phyloP scores from a whole-genome alignment of 768 basidiomycete species.

The Kwoniella heveanensis region DNA sequence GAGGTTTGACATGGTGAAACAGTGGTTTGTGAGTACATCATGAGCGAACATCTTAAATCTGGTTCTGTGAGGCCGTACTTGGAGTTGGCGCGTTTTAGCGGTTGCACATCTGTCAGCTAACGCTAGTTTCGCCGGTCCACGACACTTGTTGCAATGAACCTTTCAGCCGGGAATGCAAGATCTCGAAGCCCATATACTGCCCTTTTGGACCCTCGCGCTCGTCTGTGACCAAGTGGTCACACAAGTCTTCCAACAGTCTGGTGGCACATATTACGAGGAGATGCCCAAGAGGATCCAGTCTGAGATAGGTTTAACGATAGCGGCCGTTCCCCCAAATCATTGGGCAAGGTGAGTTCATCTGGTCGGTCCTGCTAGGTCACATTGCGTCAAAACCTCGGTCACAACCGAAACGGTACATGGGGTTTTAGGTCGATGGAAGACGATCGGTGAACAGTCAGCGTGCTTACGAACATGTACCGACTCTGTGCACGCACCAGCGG shows the following conservation, averaged over 20 bases:
- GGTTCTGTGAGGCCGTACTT: no score
- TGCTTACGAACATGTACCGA: no score
- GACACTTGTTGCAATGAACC: no score
- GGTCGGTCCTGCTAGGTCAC: no score
- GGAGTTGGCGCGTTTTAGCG: no score
- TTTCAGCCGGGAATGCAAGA: neutral
- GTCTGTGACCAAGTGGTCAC: slow-evolving; percentile 14
- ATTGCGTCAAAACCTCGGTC: no score
- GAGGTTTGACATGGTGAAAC: neutral
- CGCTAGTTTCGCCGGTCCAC: no score
- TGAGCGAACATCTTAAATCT: no score
- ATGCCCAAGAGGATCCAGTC: slow-evolving; percentile 7
- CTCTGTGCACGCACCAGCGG: neutral
- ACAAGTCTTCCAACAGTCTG: neutral
- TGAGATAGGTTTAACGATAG: slow-evolving; percentile 15
- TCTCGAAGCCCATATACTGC: slow-evolving; percentile 14
- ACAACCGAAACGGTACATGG: no score
- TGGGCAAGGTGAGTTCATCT: slow-evolving; percentile 25
- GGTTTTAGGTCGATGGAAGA: no score
- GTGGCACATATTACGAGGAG: neutral
- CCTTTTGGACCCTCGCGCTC: slow-evolving; percentile 22
- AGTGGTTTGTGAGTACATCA: neutral
- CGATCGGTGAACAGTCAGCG: no score
- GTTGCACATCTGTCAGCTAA: no score
- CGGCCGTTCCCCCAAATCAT: slow-evolving; percentile 24